Base-by-base conservation (phyloP, 1,284 basidiomycete genomes). In the Marasmius fiardii region DNA sequence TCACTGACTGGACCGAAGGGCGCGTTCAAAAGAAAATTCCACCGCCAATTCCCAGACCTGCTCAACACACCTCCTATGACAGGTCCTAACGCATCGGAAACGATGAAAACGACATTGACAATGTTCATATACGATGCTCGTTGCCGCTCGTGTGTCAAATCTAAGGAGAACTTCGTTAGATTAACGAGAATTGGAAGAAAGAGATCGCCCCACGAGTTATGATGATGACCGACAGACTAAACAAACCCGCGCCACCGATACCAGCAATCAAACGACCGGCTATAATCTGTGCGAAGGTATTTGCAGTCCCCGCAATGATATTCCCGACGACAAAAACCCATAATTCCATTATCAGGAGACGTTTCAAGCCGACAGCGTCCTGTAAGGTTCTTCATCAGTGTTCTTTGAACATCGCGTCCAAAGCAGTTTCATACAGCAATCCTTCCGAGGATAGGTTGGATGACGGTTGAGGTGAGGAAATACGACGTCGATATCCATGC, bases 281-380 rank as follows among this genome's bases (percentile, higher is more conserved):
- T 26, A 74, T 69, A 28, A 78, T 67, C 64, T 73, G 74, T 1
- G 61, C 65, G 57, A 76, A 68, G 43, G 56, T 67, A 37, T 71
- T 68, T 8, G 73, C 71, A 2, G 73, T 67, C 18, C 74, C 76
- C 31, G 74, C 74, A 21, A 78, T 64, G 20, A 71, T 67, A 35
- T 72, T 74, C 0, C 76, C 75, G n/a, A 74, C 35, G 21, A 74
- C 66, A 60, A 77, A 77, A 18, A 76, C 50, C 68, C 68, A 70
- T 5, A 70, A 51, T 34, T 63, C 67, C 41, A 61, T 58, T 26
- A 70, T 57, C 11, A 70, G 63, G 52, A 70, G 55, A 18, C 61
- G 58, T 51, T 67, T 68, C 14, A 63, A 61, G 10, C 68, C 68
- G 8, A 70, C 57, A 1, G 65, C 65, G 52, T 71, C 70, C 68